Base-by-base conservation (phyloP, 2,329 filamentous ascomycete genomes). In the Claviceps quebecensis region DNA sequence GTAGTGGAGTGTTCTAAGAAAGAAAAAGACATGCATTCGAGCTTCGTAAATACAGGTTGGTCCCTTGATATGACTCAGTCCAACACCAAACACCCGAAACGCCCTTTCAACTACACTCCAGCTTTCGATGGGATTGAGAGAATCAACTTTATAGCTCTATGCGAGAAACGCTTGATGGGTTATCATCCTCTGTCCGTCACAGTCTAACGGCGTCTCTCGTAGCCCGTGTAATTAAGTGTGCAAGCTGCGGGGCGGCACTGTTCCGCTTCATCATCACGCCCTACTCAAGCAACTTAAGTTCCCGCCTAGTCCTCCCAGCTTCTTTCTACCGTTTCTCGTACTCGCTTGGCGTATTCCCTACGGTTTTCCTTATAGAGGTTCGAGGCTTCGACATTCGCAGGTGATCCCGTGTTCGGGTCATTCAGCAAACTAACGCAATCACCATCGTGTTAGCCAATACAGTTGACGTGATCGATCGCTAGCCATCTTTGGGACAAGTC, bases 311-410 rank as follows among this genome's bases (percentile, higher is more conserved):
- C 91, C 57, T 97, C 93, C 93, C 93, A 98, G 72, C 91, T 97
- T 80, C 96, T 97, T 75, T 98, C 93, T 16, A 98, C 93, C 0
- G 91, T 96, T 73, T 97, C 93, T 47, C 89, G 77, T 44, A 98
- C 93, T 17, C 90, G 77, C 74, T 98, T 98, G 26, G 84, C 87
- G 65, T 98, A 98, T 65, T 98, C 93, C 67, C 90, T 89, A 56
- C 90, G 80, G 68, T 97, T 97, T 65, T 98, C 93, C 67, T 97
- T 97, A 76, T 97, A 98, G 8, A 97, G 75, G 65, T 97, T 98
- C 51, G 89, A 95, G 1, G 93, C 93, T 71, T 98, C 93, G 60
- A 97, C 93, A 62, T 98, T 98, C 52, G 93, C 93, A 0, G 93
- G 93, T 1, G 89, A 95, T 53, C 88, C 93, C n/a, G 93, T 98